Conservation (phyloP, 306 rosid species). For the Prunus mongolica region DNA sequence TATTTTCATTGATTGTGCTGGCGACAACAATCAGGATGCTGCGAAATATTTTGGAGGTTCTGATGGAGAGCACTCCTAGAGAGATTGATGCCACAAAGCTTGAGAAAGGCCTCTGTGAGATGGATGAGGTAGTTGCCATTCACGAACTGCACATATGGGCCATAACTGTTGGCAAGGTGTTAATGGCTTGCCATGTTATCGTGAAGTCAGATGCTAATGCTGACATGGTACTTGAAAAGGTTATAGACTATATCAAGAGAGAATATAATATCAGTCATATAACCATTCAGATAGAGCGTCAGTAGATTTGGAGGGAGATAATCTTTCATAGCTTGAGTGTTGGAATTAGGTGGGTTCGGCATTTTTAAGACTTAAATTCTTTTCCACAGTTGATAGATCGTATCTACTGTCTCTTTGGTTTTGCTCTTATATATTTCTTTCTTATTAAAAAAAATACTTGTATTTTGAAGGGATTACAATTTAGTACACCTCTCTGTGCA, state of each 20-base stretch:
- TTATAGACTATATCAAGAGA: conserved; percentile 37
- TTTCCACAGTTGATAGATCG: not conserved
- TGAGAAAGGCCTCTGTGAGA: conserved; percentile 54
- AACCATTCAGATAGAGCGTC: conserved; percentile 53
- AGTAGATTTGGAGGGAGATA: conserved; percentile 17
- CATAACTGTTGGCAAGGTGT: conserved; percentile 47
- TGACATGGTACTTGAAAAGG: conserved; percentile 40
- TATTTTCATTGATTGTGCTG: conserved; percentile 37
- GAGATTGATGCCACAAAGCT: conserved; percentile 56
- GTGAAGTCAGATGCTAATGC: conserved; percentile 45
- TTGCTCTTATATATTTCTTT: not conserved
- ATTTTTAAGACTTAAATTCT: not conserved
- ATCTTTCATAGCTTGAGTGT: not conserved
- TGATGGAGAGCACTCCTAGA: conserved; percentile 58
- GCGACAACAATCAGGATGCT: conserved; percentile 54
- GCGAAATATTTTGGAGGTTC: conserved; percentile 50
- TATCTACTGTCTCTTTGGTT: not conserved
- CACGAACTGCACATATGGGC: conserved; percentile 50
- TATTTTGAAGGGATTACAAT: not conserved
- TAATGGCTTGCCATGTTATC: conserved; percentile 47
- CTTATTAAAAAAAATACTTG: not conserved
- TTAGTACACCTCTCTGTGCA: not conserved
- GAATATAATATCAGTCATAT: conserved; percentile 49
- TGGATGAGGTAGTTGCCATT: conserved; percentile 49
- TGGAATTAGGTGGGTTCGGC: not conserved